Evolutionary conservation across 306 rosid species (phyloP).

Genomic region (Vigna radiata): DNA sequence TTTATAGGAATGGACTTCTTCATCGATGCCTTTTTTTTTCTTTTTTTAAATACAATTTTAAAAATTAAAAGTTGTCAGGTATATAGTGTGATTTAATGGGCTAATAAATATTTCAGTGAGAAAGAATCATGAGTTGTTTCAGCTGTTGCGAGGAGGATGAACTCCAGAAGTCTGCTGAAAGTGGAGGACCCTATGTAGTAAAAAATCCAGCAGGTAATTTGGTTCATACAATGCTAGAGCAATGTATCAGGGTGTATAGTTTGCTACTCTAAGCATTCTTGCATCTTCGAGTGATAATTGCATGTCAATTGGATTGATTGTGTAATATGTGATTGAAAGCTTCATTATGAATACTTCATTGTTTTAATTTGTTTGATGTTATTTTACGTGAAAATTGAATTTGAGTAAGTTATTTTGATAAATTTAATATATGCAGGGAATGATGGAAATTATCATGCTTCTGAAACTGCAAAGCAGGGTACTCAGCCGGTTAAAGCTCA

Average conservation of each 20-base stretch:
- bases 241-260: conserved; percentile 11
- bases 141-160: conserved; percentile 79
- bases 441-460: conserved; percentile 66
- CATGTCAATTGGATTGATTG: conserved; percentile 12
- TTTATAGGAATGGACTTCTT: conserved; percentile 19
- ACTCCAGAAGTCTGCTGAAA: conserved; percentile 61
- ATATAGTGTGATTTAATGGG: conserved; percentile 22
- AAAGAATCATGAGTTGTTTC: conserved; percentile 81
- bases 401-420: conserved; percentile 20
- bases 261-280: background rate
- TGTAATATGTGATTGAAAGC: conserved; percentile 13
- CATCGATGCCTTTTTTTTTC: background rate
- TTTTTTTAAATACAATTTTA: background rate
- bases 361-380: conserved; percentile 19
- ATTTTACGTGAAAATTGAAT: conserved; percentile 36
- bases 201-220: conserved; percentile 75
- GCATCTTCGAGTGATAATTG: conserved; percentile 21
- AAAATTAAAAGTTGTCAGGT: background rate
- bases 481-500: conserved; percentile 70
- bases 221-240: conserved; percentile 28
- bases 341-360: background rate
- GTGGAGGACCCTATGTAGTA: conserved; percentile 64
- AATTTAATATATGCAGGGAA: conserved; percentile 58
- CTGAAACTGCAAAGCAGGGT: conserved; percentile 72
- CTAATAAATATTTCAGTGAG: conserved; percentile 33